These are phyloP conservation scores for Oenanthe sinensis DNA, from an alignment of 129 eudicot species.

Conservation along the genomic window DNA sequence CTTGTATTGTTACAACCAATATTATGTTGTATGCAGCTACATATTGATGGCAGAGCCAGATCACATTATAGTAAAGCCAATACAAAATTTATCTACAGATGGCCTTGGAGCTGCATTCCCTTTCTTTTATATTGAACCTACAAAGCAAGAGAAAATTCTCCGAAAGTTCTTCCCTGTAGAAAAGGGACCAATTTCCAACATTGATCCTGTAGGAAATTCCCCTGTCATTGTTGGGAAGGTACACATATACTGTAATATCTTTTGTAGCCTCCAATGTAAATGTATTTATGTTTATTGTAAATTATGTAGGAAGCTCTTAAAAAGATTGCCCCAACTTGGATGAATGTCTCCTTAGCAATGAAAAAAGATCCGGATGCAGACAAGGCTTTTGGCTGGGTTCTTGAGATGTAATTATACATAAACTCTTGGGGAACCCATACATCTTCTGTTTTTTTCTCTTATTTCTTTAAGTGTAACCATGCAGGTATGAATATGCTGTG, in stretches of 20 bases:
- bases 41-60: too few species aligned
- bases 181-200: constrained; percentile 82
- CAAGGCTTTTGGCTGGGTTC: constrained; percentile 98
- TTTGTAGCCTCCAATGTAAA: background rate
- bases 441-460: background rate
- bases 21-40: too few species aligned
- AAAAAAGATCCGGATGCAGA: constrained; percentile 88
- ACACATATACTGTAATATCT: constrained; percentile 2
- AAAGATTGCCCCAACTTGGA: constrained; percentile 97
- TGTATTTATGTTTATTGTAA: background rate
- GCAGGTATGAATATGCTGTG: too few species aligned
- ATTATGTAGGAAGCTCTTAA: constrained; percentile 62
- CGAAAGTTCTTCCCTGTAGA: too few species aligned
- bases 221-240: constrained; percentile 97
- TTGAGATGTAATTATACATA: constrained; percentile 63
- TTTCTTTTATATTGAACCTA: too few species aligned
- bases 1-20: too few species aligned
- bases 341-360: constrained; percentile 93
- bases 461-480: too few species aligned
- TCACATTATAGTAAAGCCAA: too few species aligned
- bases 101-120: too few species aligned
- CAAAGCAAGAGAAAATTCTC: too few species aligned
- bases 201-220: constrained; percentile 96
- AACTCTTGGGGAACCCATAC: background rate
- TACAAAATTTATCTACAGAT: too few species aligned